A percentile compares a stretch with the other conserved stretches of the same genome.
phyloP scores from a whole-genome alignment of 1,284 basidiomycete species.

The Tilletia walkeri region DNA sequence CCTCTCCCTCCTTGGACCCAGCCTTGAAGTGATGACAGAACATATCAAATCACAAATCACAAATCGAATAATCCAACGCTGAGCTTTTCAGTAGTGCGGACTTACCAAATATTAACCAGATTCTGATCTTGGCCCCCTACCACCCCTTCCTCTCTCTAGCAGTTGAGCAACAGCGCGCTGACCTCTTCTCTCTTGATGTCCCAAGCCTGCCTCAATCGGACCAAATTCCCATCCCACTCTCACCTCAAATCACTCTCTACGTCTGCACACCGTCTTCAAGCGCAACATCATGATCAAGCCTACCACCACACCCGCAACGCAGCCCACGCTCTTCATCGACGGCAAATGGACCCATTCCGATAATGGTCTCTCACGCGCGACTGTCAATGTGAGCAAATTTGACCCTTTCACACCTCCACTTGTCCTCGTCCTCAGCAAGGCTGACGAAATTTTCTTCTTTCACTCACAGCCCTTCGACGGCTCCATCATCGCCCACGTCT shows the following conservation, averaged over 20 bases:
- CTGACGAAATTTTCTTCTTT: background rate
- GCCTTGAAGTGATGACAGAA: too few species aligned
- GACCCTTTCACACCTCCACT: too few species aligned
- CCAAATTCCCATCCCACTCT: too few species aligned
- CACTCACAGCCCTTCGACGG: slow-evolving; percentile 37
- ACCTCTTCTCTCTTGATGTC: too few species aligned
- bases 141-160: too few species aligned
- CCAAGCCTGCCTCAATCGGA: too few species aligned
- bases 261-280: too few species aligned
- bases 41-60: too few species aligned
- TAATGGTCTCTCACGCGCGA: slow-evolving; percentile 40
- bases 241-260: too few species aligned
- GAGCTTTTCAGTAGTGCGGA: background rate
- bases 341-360: slow-evolving; percentile 48
- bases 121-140: background rate
- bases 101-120: slow-evolving; percentile 17
- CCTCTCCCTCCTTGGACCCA: too few species aligned
- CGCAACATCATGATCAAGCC: slow-evolving; percentile 5
- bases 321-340: slow-evolving; percentile 53
- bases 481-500: slow-evolving; percentile 41
- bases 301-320: background rate
- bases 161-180: too few species aligned
- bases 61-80: background rate
- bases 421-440: background rate
- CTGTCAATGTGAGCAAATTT: slow-evolving; percentile 35